phyloP scores from a whole-genome alignment of 805 yeast genomes.

The Nakazawaea wyomingensis region DNA sequence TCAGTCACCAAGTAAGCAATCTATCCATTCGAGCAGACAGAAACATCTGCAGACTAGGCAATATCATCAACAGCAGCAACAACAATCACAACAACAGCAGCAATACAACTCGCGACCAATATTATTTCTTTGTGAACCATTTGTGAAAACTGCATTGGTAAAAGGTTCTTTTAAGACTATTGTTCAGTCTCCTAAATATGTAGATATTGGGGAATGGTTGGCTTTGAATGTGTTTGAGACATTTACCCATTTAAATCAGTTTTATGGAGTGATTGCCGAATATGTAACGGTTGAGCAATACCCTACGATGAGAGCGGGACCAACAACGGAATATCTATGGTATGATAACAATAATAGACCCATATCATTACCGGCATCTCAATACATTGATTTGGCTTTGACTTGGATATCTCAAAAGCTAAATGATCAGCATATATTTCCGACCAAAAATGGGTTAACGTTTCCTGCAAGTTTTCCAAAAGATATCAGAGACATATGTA shows the following conservation, averaged over 20 bases:
- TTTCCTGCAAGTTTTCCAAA: constrained; percentile 82
- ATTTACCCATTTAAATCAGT: constrained; percentile 78
- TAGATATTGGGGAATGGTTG: constrained; percentile 92
- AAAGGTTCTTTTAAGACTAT: constrained; percentile 96
- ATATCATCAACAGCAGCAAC: constrained; percentile 16
- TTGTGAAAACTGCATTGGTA: constrained; percentile 87
- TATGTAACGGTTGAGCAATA: constrained; percentile 85
- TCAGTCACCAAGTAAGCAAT: constrained; percentile 41
- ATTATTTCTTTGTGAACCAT: constrained; percentile 85
- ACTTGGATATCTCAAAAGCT: constrained; percentile 86
- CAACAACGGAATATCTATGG: constrained; percentile 88
- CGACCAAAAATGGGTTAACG: constrained; percentile 84
- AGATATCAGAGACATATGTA: constrained; percentile 79
- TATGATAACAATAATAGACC: constrained; percentile 72
- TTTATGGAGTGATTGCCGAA: constrained; percentile 86
- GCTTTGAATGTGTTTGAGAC: constrained; percentile 90
- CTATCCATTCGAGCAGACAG: constrained; percentile 27
- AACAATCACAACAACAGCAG: constrained; percentile 15
- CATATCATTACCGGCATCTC: constrained; percentile 83
- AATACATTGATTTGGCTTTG: constrained; percentile 86
- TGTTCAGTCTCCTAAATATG: constrained; percentile 91
- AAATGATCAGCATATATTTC: constrained; percentile 85
- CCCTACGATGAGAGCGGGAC: constrained; percentile 96
- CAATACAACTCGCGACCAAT: constrained; percentile 31
- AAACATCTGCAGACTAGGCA: constrained; percentile 23